Conservation (phyloP, 129 eudicot species). For the Cynara cardunculus region DNA sequence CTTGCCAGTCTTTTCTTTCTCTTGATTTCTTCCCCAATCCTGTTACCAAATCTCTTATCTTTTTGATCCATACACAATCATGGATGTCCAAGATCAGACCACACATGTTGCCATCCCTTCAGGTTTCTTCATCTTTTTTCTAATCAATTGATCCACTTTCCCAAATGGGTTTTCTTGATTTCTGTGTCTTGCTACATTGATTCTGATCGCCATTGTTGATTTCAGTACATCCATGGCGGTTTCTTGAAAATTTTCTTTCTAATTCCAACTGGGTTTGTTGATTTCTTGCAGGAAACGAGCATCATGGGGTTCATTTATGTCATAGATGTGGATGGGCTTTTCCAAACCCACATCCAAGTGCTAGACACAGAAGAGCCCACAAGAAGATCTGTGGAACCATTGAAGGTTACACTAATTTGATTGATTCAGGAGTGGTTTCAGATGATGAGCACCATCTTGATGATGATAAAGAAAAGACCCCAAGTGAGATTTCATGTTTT, state of each 20-base stretch:
- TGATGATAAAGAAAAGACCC: constrained; percentile 51
- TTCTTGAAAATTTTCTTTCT: background rate
- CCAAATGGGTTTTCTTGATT: background rate
- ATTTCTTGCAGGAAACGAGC: constrained; percentile 47
- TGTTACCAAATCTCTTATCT: background rate
- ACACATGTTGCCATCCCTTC: constrained; percentile 12
- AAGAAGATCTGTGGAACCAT: constrained; percentile 85
- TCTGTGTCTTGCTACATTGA: background rate
- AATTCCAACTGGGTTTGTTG: constrained; percentile 10
- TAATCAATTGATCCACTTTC: background rate
- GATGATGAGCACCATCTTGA: constrained; percentile 50
- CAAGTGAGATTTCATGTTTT: constrained; percentile 41
- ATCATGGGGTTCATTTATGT: constrained; percentile 59
- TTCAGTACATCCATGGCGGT: background rate
- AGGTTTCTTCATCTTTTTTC: constrained; percentile 7
- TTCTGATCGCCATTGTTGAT: constrained; percentile 11
- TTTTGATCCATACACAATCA: constrained; percentile 23
- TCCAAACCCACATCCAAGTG: constrained; percentile 86
- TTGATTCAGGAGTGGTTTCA: constrained; percentile 39
- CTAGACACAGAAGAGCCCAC: constrained; percentile 84
- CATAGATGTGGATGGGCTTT: constrained; percentile 89
- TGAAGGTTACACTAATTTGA: constrained; percentile 50
- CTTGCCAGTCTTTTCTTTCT: background rate
- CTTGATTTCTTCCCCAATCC: constrained; percentile 3
- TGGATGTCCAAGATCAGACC: constrained; percentile 28